phyloP scores from a whole-genome alignment of 805 yeast genomes.

The Nakazawaea ambrosiae region DNA sequence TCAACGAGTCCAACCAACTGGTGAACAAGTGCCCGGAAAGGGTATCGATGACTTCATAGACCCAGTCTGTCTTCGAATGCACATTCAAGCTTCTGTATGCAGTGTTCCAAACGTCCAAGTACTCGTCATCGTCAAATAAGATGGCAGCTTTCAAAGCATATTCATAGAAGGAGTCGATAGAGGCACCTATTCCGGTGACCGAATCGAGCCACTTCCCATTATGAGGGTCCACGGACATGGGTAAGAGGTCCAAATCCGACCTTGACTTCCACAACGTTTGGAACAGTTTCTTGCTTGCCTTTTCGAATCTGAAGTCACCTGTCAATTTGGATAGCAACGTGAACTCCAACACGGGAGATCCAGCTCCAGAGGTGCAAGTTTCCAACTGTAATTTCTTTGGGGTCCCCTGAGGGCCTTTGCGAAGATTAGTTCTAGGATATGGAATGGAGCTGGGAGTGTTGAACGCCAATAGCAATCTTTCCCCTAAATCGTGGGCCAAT shows the following conservation, averaged over 20 bases:
- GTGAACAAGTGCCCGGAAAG: conserved; percentile 41
- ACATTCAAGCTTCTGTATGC: conserved; percentile 53
- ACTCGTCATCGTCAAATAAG: conserved; percentile 54
- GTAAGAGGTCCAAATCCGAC: conserved; percentile 56
- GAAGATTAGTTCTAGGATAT: conserved; percentile 69
- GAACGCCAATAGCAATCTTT: conserved; percentile 63
- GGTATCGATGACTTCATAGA: conserved; percentile 49
- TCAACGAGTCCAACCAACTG: conserved; percentile 77
- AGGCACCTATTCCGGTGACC: conserved; percentile 81
- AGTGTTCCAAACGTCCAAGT: conserved; percentile 48
- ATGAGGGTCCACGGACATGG: conserved; percentile 67
- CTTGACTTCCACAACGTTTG: conserved; percentile 65
- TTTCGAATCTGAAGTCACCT: conserved; percentile 64
- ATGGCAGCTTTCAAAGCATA: conserved; percentile 75
- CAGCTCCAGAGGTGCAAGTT: conserved; percentile 85
- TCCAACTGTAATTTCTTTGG: conserved; percentile 44
- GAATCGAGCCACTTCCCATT: conserved; percentile 49
- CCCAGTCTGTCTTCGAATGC: conserved; percentile 45
- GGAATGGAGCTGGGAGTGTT: conserved; percentile 62
- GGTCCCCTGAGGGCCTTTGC: conserved; percentile 38
- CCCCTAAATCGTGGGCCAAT: conserved; percentile 72
- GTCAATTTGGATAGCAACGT: conserved; percentile 69
- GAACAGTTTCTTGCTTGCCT: conserved; percentile 54
- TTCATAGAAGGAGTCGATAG: conserved; percentile 86
- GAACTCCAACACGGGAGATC: conserved; percentile 76